phyloP scores from a whole-genome alignment of 2,329 filamentous ascomycete genomes.

The Pseudogymnoascus sp. region DNA sequence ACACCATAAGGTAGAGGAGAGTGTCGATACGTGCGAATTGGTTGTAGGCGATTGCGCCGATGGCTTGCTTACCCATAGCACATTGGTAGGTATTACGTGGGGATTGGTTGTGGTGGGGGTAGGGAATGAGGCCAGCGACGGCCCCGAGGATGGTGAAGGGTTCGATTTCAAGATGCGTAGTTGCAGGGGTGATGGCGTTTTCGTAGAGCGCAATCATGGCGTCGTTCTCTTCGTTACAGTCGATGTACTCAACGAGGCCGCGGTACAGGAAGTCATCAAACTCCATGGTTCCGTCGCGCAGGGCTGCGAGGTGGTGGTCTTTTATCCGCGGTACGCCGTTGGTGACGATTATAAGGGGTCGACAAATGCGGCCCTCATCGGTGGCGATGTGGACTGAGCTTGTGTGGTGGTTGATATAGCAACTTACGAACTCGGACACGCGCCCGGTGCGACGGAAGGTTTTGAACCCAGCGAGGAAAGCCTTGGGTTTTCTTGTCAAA shows the following conservation, averaged over 20 bases:
- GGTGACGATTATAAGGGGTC: slow-evolving; percentile 91
- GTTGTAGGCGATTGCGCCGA: slow-evolving; percentile 95
- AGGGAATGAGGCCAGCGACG: slow-evolving; percentile 91
- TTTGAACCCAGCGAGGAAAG: slow-evolving; percentile 77
- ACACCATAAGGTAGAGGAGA: slow-evolving; percentile 90
- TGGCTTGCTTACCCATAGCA: slow-evolving; percentile 99
- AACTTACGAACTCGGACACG: slow-evolving; percentile 92
- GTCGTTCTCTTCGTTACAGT: slow-evolving; percentile 98
- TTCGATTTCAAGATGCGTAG: slow-evolving; percentile 94
- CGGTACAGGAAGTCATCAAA: slow-evolving; percentile 91
- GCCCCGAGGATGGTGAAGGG: slow-evolving; percentile 94
- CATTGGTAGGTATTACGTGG: slow-evolving; percentile 98
- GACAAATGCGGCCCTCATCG: slow-evolving; percentile 92
- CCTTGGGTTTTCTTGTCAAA: slow-evolving; percentile 74
- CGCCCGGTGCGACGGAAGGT: slow-evolving; percentile 80
- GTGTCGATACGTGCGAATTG: slow-evolving; percentile 97
- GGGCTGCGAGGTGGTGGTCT: slow-evolving; percentile 64
- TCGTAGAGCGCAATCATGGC: slow-evolving; percentile 88
- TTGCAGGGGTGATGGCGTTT: slow-evolving; percentile 68
- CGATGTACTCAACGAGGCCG: slow-evolving; percentile 90
- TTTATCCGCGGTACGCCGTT: slow-evolving; percentile 76
- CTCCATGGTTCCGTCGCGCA: slow-evolving; percentile 74
- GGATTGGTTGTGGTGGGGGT: slow-evolving; percentile 98
- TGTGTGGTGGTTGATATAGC: slow-evolving; percentile 91
- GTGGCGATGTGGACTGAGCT: slow-evolving; percentile 90